phyloP scores from a whole-genome alignment of 1,284 basidiomycete genomes.

The Papiliotrema laurentii region DNA sequence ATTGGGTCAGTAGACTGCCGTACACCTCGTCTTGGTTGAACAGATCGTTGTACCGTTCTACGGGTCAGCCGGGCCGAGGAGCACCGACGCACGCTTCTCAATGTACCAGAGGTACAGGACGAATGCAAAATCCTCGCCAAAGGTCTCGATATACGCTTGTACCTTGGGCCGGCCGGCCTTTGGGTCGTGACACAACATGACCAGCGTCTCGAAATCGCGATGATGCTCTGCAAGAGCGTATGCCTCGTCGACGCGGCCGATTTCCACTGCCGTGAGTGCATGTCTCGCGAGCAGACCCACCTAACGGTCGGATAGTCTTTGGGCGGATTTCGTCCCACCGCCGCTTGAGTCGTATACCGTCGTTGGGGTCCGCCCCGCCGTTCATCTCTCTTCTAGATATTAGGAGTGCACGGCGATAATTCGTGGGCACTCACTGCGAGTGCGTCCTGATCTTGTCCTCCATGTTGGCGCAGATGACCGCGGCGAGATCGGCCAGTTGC shows the following conservation, averaged over 20 bases:
- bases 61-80: slow-evolving; percentile 43
- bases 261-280: slow-evolving; percentile 52
- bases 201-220: slow-evolving; percentile 74
- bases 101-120: slow-evolving; percentile 73
- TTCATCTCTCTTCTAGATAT: slow-evolving; percentile 29
- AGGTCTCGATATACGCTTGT: slow-evolving; percentile 70
- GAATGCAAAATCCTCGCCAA: slow-evolving; percentile 76
- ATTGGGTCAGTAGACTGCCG: slow-evolving; percentile 63
- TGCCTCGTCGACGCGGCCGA: slow-evolving; percentile 64
- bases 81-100: slow-evolving; percentile 46
- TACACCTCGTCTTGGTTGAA: slow-evolving; percentile 67
- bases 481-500: slow-evolving; percentile 69
- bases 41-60: slow-evolving; percentile 67
- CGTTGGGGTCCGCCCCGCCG: slow-evolving; percentile 33
- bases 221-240: slow-evolving; percentile 81
- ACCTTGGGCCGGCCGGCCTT: slow-evolving; percentile 34
- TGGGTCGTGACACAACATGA: slow-evolving; percentile 66
- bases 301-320: slow-evolving; percentile 41
- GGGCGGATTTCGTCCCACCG: slow-evolving; percentile 40
- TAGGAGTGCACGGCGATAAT: slow-evolving; percentile 2
- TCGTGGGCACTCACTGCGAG: slow-evolving; percentile 53
- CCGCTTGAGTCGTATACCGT: slow-evolving; percentile 28
- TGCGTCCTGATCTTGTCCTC: slow-evolving; percentile 69
- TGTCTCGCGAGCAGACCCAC: slow-evolving; percentile 9
- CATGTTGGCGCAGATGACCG: slow-evolving; percentile 64